These are phyloP conservation scores for Forsythia suspensa DNA, from an alignment of 257 asterid genomes.

Conservation along the genomic window DNA sequence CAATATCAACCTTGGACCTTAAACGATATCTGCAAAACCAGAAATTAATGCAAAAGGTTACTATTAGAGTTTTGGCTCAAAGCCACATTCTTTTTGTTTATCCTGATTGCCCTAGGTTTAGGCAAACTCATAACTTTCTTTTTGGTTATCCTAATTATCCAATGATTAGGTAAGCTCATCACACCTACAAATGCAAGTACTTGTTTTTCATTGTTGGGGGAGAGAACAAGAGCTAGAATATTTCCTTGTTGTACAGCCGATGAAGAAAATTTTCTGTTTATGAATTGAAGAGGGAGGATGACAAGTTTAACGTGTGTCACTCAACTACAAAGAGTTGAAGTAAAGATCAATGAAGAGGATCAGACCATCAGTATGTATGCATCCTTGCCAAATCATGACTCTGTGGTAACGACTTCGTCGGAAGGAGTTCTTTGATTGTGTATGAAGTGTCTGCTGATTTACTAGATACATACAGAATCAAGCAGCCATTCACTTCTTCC, in stretches of 20 bases:
- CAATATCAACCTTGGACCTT: constrained; percentile 90
- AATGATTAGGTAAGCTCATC: neutral
- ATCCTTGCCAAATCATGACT: no score
- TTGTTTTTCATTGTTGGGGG: neutral
- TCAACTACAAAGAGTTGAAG: neutral
- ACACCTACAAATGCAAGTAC: neutral
- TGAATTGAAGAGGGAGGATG: neutral
- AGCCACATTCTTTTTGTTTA: neutral
- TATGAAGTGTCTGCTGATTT: neutral
- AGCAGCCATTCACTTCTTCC: neutral
- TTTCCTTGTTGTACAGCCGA: neutral
- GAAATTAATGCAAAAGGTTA: constrained; percentile 3
- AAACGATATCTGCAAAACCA: constrained; percentile 62
- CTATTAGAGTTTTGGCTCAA: neutral
- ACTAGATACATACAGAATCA: neutral
- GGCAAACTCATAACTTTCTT: neutral
- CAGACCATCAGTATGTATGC: no score
- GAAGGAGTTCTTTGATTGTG: neutral
- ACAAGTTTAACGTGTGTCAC: neutral
- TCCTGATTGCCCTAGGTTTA: neutral
- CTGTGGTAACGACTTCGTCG: no score
- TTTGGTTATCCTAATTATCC: neutral
- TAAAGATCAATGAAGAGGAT: no score
- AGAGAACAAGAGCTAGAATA: neutral
- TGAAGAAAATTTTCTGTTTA: neutral